Evolutionary conservation across 306 rosid genomes (phyloP), one percentile per base, ranked within the genome.

Genomic region (Medicago ruthenica): DNA sequence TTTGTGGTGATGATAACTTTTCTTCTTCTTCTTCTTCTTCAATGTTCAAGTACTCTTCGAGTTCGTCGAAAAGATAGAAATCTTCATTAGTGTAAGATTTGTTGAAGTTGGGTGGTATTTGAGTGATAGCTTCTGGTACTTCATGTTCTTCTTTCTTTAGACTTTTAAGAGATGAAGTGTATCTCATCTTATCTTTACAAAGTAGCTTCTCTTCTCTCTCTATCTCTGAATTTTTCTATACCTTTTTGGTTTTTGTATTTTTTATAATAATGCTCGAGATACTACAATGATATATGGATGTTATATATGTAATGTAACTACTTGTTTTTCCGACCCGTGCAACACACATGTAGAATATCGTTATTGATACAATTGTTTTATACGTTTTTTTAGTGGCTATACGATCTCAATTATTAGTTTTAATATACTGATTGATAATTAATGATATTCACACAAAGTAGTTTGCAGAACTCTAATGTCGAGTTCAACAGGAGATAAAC

Each of bases 101-200:
- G 45, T 67, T 67, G n/a, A 70, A 58, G 24, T 69, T 61, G 22
- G 85, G 47, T 44, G 41, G 55, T 48, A 0, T 12, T 59, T 67
- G 40, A 59, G 44, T 62, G 81, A 27, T 45, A 36, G 71, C 7
- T 17, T 89, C 86, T 14, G 95, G 91, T 12, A 85, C 91, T 45
- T 86, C 71, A 21, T 83, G 90, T 74, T 91, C 95, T 78, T 91
- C 93, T 83, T 79, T 79, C 83, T 92, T 92, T 48, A 93, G 97
- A 51, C 84, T 86, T 78, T 76, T 72, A 14, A 66, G 72, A 9
- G 65, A 9, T 24, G 85, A 72, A 77, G 60, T 57, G 72, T 54
- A 71, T 66, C 76, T 48, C 85, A 82, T 82, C 85, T 82, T 82
- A 82, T 77, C 85, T 72, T 70, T 48, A 0, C 64, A 37, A 76